phyloP scores from a whole-genome alignment of 2,329 filamentous ascomycete species.

The Fusarium mexicanum region DNA sequence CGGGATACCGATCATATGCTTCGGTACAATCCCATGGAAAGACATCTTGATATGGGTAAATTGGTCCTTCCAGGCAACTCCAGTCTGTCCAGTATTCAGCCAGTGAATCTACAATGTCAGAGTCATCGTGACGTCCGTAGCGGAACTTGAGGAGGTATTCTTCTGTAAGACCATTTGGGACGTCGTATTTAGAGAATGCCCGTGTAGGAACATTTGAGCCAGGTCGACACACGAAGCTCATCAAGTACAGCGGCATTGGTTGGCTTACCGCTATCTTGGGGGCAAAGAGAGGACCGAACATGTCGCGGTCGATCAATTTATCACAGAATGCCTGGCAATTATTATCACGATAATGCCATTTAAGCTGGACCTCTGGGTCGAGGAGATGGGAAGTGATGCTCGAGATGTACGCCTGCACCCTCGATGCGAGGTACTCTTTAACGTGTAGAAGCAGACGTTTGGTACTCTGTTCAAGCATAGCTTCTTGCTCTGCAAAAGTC shows the following conservation, averaged over 20 bases:
- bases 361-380: constrained; percentile 37
- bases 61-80: constrained; percentile 48
- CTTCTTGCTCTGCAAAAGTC: constrained; percentile 11
- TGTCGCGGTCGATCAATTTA: constrained; percentile 42
- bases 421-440: constrained; percentile 35
- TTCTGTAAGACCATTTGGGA: constrained; percentile 52
- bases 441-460: constrained; percentile 29
- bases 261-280: neutral
- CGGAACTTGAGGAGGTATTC: constrained; percentile 53
- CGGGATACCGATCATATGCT: constrained; percentile 49
- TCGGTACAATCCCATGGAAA: constrained; percentile 60
- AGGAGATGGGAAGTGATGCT: constrained; percentile 44
- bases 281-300: constrained; percentile 45
- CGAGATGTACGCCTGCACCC: constrained; percentile 43
- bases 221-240: constrained; percentile 52
- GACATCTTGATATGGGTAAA: constrained; percentile 52
- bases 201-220: constrained; percentile 34
- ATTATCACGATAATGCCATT: constrained; percentile 46
- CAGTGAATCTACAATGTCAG: constrained; percentile 53
- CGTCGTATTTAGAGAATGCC: constrained; percentile 45
- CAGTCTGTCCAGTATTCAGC: constrained; percentile 58
- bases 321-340: constrained; percentile 52
- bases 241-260: constrained; percentile 45
- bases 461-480: constrained; percentile 12
- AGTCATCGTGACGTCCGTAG: constrained; percentile 50